Conservation (phyloP, 768 basidiomycete genomes). For the Suillus subluteus region DNA sequence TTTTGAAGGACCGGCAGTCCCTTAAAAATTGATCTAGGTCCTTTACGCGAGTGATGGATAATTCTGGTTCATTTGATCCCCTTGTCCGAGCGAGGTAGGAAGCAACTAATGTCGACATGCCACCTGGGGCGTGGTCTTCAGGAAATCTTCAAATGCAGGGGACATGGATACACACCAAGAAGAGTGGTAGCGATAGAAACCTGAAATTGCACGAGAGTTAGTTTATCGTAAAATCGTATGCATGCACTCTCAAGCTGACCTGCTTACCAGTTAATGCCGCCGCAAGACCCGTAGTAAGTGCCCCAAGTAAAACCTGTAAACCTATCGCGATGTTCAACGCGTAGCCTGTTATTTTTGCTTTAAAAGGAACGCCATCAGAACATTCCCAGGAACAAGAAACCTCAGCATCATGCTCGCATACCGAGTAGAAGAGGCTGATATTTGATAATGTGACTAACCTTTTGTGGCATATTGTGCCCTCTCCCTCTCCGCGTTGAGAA, state of each 20-base stretch:
- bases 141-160: not conserved
- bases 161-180: constrained; percentile 35
- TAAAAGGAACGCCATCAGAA: constrained; percentile 10
- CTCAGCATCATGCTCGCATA: not conserved
- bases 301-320: constrained; percentile 64
- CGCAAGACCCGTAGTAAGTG: constrained; percentile 69
- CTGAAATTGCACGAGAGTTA: constrained; percentile 16
- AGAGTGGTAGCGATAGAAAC: constrained; percentile 37
- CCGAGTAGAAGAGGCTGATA: constrained; percentile 7
- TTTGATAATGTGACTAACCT: constrained; percentile 33
- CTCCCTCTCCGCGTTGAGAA: constrained; percentile 48
- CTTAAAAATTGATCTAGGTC: constrained; percentile 72
- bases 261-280: constrained; percentile 44
- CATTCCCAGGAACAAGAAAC: not conserved
- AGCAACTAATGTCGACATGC: constrained; percentile 65
- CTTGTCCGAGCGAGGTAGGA: constrained; percentile 73
- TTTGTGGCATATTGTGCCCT: constrained; percentile 49
- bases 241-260: constrained; percentile 32
- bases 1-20: constrained; percentile 56
- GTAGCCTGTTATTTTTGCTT: constrained; percentile 37
- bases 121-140: constrained; percentile 43
- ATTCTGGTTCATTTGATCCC: constrained; percentile 71
- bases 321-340: constrained; percentile 56
- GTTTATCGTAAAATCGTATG: not conserved
- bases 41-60: constrained; percentile 56